phyloP scores from a whole-genome alignment of 192 early-diverging fungal species.

The Umbelopsis sp. region DNA sequence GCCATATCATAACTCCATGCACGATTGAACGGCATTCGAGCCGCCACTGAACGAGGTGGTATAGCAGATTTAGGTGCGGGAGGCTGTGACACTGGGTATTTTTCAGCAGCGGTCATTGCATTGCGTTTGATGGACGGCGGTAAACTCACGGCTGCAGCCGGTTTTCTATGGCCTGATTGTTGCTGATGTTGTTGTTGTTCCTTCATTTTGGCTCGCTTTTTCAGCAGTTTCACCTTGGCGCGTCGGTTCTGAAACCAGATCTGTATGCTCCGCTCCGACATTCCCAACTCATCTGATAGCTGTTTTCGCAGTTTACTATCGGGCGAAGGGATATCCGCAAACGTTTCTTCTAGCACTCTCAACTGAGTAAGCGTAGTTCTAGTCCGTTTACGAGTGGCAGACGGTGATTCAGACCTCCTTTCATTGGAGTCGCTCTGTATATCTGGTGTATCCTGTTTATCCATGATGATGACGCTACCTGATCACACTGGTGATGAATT shows the following conservation, averaged over 20 bases:
- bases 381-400: slow-evolving; percentile 43
- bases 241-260: slow-evolving; percentile 84
- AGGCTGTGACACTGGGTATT: neutral
- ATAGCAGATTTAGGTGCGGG: neutral
- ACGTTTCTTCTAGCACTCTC: slow-evolving; percentile 66
- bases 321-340: slow-evolving; percentile 63
- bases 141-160: neutral
- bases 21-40: slow-evolving; percentile 32
- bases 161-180: neutral
- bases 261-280: slow-evolving; percentile 73
- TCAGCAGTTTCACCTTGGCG: slow-evolving; percentile 70
- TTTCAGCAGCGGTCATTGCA: neutral
- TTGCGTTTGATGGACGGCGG: neutral
- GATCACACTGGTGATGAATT: too few relatives aligned
- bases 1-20: slow-evolving; percentile 40
- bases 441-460: neutral
- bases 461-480: neutral
- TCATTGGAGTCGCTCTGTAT: neutral
- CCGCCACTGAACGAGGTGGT: slow-evolving; percentile 4
- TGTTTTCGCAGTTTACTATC: slow-evolving; percentile 63
- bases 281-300: slow-evolving; percentile 63
- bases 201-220: slow-evolving; percentile 31
- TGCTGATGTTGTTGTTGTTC: slow-evolving; percentile 28
- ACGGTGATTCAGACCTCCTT: neutral
- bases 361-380: slow-evolving; percentile 65